Base-by-base conservation (phyloP, 2,329 filamentous ascomycete species). In the Penicillium sp. region DNA sequence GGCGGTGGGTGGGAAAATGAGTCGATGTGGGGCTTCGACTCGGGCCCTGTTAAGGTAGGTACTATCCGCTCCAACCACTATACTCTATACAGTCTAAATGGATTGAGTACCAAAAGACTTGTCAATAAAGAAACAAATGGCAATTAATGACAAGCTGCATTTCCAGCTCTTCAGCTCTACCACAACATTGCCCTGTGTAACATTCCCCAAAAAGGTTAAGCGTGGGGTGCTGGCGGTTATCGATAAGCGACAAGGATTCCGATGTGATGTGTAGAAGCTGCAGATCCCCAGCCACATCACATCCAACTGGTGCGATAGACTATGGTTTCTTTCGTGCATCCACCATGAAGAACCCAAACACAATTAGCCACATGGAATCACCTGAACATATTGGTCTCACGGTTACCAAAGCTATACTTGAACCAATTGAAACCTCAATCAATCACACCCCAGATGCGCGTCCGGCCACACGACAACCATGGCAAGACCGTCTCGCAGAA, bases 401-500 rank as follows among this genome's bases (percentile, higher is more conserved):
- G 8, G 39, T 27, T n/a, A 39, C 42, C 13, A 35, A 37, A 21
- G 19, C 42, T 10, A 11, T 26, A 13, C 14, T 24, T 26, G 21
- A 33, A 46, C 27, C 26, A 4, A 46, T 24, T 21, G 29, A 68
- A 52, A 6, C 19, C 66, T 69, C 61, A 61, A 67, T 47, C 56
- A 71, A 50, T 61, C 54, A 50, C 24, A 54, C 55, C 16, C 9
- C 51, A 54, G 49, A 52, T 47, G 37, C 58, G 51, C 49, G 55
- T 49, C 22, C 35, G 27, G 33, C 50, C 16, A 49, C 44, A 14
- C 49, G 49, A 55, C 49, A 29, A 4, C 46, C 59, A 37, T 60
- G 62, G 56, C 57, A 62, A 21, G 57, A 64, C 26, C 63, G 68
- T 7, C 66, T 78, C 6, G 65, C 70, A 45, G 69, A 70, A 49